Base-by-base conservation (phyloP, 768 basidiomycete species). In the Panaeolus papilionaceus region DNA sequence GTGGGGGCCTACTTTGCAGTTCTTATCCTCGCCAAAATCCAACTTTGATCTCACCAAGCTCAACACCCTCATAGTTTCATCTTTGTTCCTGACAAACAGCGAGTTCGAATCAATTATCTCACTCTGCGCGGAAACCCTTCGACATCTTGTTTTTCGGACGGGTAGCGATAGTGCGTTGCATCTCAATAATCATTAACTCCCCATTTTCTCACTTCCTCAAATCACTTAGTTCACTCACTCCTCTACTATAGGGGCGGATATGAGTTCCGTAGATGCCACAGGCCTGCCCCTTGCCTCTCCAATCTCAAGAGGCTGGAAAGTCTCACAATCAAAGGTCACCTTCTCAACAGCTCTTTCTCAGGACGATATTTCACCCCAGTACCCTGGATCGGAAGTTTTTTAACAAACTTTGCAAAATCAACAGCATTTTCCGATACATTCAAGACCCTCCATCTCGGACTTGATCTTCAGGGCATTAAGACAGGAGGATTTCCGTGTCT, bases 71-170 rank as follows among this genome's bases (percentile, higher is more conserved):
- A 37, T 58, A 28, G 33, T 33, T 33, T 33, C 54, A 28, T 58
- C 54, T 16, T 3, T 12, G 11, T 58, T 33, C 28, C 26, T 58
- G 5, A 33, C 54, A 11, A 14, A 5, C 54, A 16, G 6, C 6
- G 28, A 58, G 54, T 28, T 58, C 11, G 28, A 58, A 16, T 33
- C 26, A 11, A 33, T 58, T 4, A 4, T 33, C 33, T 37, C 33
- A 37, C 54, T 58, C 26, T 58, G 54, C 11, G 4, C 54, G 14
- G 54, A 58, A 3, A 33, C 26, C 14, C 54, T 58, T 37, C 54
- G 16, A 58, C 54, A 58, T 58, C 54, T 58, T 16, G 54, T 58
- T 58, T 28, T 58, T 58, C 54, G 33, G 33, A 33, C 14, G 20
- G 54, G 54, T 33, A 28, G 26, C 0, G 16, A 58, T 37, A 14